Percentiles rank a stretch among this genome's conserved stretches.
Evolutionary conservation across 805 yeast species (phyloP).

Genomic region (Debaryomyces hansenii): DNA sequence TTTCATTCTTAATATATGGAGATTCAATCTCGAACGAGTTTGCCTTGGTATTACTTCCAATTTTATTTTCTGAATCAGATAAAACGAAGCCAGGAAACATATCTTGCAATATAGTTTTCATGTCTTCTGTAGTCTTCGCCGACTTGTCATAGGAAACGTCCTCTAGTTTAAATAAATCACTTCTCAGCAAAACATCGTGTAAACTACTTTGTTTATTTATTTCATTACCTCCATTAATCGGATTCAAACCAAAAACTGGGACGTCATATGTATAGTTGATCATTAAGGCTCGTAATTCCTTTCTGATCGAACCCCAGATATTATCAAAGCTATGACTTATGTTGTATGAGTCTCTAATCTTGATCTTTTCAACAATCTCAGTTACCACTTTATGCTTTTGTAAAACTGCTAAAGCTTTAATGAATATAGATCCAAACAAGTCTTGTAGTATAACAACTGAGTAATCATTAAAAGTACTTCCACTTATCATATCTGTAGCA

Average conservation of each 20-base stretch:
- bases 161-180: conserved; percentile 30
- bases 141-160: conserved; percentile 24
- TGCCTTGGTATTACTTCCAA: conserved; percentile 8
- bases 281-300: conserved; percentile 33
- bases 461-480: conserved; percentile 43
- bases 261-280: conserved; percentile 33
- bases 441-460: conserved; percentile 62
- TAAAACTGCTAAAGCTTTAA: conserved; percentile 58
- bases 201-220: conserved; percentile 11
- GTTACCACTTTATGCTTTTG: conserved; percentile 69
- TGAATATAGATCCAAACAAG: conserved; percentile 68
- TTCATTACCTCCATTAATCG: neutral
- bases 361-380: conserved; percentile 49
- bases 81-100: conserved; percentile 69
- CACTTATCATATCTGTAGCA: conserved; percentile 22
- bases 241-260: conserved; percentile 7
- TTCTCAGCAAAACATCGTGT: conserved; percentile 22
- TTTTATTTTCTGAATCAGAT: conserved; percentile 9
- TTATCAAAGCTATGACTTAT: conserved; percentile 16
- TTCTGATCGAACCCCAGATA: conserved; percentile 32
- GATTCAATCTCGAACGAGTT: conserved; percentile 16
- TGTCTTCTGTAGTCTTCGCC: conserved; percentile 27
- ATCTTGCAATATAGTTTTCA: conserved; percentile 46
- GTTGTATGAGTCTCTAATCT: conserved; percentile 4
- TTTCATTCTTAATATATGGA: conserved; percentile 61